Evolutionary conservation across 768 basidiomycete species (phyloP), one percentile per base, ranked within the genome.

Genomic region (Goffeauzyma gilvescens): DNA sequence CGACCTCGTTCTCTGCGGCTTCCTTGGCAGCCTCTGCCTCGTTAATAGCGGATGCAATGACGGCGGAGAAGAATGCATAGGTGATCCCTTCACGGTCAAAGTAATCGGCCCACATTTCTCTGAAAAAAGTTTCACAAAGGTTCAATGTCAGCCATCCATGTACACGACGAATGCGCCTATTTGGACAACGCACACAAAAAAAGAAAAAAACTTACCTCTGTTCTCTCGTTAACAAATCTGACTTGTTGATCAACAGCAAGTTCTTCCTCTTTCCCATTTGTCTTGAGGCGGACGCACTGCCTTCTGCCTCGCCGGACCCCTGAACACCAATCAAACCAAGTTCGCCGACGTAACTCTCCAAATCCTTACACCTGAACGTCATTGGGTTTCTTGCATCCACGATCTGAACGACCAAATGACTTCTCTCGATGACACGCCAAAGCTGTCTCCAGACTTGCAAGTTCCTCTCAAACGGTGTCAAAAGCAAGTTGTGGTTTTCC

Each of bases 381-480:
- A 93, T 68, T 2, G 93, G 90, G 67, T 95, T 96, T 37, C 93
- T 75, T 4, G 86, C 93, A 58, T 98, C 93, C 38, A 96, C 86
- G 43, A 98, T 98, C 66, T 98, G 93, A 1, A 96, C 86, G 32
- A 96, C 67, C 8, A 98, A 72, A 55, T 96, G 89, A 2, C 93
- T 95, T 25, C 93, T 75, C 64, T 98, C 93, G 13, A 96, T 65
- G 3, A 96, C 93, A 40, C 93, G 74, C 93, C 93, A 98, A 8
- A 49, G 32, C 22, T 49, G 47, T 21, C 93, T 72, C 93, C 93
- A 96, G 17, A 98, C 86, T 69, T 96, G 89, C 23, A 98, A 67
- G 57, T 98, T 98, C 38, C 93, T 80, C 60, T 98, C 93, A 55
- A 96, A 98, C 0, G 93, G 93, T 0, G 93, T 98, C 5, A 98